phyloP scores from a whole-genome alignment of 1,284 basidiomycete species.

The Macrocystidia cucumis region DNA sequence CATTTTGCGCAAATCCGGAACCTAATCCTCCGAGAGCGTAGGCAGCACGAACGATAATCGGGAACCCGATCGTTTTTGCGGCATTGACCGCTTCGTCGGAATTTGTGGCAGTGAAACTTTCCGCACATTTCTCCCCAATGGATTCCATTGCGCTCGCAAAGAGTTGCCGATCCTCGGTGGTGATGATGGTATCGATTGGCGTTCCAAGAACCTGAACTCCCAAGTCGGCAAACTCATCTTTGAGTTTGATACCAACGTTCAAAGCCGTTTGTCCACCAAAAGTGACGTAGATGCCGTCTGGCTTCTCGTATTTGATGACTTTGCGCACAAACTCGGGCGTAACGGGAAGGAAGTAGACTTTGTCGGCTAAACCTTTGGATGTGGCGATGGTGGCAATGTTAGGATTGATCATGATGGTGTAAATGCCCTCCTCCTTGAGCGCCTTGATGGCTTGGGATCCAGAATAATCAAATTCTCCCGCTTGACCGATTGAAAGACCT shows the following conservation, averaged over 20 bases:
- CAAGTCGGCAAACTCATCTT: constrained; percentile 86
- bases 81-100: constrained; percentile 81
- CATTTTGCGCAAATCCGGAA: constrained; percentile 91
- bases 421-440: constrained; percentile 97
- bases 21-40: constrained; percentile 95
- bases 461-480: constrained; percentile 99
- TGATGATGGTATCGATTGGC: constrained; percentile 95
- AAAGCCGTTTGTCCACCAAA: constrained; percentile 98
- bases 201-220: constrained; percentile 95
- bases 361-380: constrained; percentile 94
- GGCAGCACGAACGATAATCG: constrained; percentile 95
- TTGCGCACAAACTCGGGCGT: constrained; percentile 97
- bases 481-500: constrained; percentile 96
- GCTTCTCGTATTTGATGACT: constrained; percentile 97
- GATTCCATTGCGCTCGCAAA: constrained; percentile 94
- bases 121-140: constrained; percentile 93
- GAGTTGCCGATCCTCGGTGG: constrained; percentile 93
- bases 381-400: constrained; percentile 99
- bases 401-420: constrained; percentile 97
- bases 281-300: constrained; percentile 97
- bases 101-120: constrained; percentile 81
- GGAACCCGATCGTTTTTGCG: constrained; percentile 88
- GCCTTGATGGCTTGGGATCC: constrained; percentile 99
- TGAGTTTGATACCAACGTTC: constrained; percentile 95
- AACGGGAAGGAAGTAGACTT: constrained; percentile 98